Percentiles rank a stretch among this genome's conserved stretches.
These are phyloP conservation scores for Fusarium sp. DNA, from an alignment of 2,329 filamentous ascomycete species.

Conservation along the genomic window DNA sequence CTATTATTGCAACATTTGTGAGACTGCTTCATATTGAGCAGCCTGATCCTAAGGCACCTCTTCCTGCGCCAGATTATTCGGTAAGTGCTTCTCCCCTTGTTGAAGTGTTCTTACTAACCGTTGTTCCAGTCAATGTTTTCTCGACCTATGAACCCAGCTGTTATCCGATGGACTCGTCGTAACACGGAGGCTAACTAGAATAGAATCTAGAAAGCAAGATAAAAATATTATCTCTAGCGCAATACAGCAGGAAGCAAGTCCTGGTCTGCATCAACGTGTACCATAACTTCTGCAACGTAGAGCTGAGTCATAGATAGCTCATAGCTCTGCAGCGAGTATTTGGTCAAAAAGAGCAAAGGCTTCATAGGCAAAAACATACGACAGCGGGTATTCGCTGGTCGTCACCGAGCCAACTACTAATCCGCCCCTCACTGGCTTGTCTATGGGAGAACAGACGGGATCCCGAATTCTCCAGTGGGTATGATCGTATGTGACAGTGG, in stretches of 20 bases:
- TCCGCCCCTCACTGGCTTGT: neutral
- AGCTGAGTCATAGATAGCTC: fast-evolving
- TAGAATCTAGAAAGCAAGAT: fast-evolving
- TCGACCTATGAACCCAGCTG: constrained; percentile 35
- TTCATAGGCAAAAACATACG: neutral
- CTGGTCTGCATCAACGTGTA: fast-evolving
- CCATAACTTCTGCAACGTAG: fast-evolving
- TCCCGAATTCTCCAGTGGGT: neutral
- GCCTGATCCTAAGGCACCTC: constrained; percentile 64
- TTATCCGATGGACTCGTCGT: constrained; percentile 30
- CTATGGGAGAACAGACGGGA: neutral
- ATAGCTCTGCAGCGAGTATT: fast-evolving
- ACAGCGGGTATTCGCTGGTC: neutral
- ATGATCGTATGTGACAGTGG: neutral
- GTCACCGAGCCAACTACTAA: neutral
- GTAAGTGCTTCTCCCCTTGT: constrained; percentile 41
- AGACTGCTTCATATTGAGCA: constrained; percentile 75
- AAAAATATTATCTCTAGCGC: fast-evolving
- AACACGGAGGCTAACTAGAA: neutral
- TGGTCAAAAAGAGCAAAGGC: neutral
- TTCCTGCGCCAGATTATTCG: constrained; percentile 70
- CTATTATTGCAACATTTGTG: constrained; percentile 80
- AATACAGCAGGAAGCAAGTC: fast-evolving
- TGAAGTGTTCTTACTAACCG: neutral
- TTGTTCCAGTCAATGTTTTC: constrained; percentile 33